Percentiles rank a stretch among this genome's conserved stretches.
phyloP scores from a whole-genome alignment of 202 grass and related monocot genomes.

The Zizania palustris region DNA sequence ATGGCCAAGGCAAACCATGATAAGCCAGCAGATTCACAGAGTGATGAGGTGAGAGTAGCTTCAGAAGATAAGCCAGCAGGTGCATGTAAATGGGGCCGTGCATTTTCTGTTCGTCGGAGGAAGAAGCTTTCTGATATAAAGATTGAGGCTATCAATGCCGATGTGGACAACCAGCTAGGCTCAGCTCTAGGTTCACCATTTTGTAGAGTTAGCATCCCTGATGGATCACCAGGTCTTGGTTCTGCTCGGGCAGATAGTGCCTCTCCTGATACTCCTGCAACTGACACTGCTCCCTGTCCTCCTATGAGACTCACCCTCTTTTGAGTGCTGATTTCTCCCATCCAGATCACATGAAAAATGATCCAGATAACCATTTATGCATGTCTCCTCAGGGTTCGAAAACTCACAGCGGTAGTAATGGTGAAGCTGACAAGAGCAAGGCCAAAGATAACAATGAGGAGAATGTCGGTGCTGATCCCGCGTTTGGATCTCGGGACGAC shows the following conservation, averaged over 20 bases:
- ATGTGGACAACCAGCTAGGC: conserved; percentile 33
- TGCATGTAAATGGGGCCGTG: conserved; percentile 46
- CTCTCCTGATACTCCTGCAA: conserved; percentile 46
- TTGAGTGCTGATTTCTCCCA: conserved; percentile 34
- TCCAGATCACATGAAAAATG: conserved; percentile 3
- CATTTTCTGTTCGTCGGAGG: conserved; percentile 45
- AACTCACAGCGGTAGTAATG: conserved; percentile 33
- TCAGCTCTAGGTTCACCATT: conserved; percentile 48
- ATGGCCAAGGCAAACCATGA: conserved; percentile 29
- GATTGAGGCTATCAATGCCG: conserved; percentile 39
- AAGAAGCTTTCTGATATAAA: conserved; percentile 51
- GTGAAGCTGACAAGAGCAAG: conserved; percentile 31
- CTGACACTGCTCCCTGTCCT: conserved; percentile 38
- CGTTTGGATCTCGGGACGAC: conserved; percentile 64
- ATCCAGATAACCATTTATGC: conserved; percentile 32
- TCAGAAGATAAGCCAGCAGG: conserved; percentile 37
- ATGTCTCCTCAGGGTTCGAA: conserved; percentile 35
- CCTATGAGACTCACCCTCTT: conserved; percentile 51
- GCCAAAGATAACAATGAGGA: conserved; percentile 40
- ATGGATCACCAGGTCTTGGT: conserved; percentile 50
- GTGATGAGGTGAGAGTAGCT: conserved; percentile 32
- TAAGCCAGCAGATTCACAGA: conserved; percentile 29
- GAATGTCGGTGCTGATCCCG: conserved; percentile 40
- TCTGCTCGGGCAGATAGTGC: conserved; percentile 38
- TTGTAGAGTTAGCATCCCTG: conserved; percentile 38